Conservation (phyloP, 2,329 filamentous ascomycete genomes). For the Hymenoscyphus salicellus region DNA sequence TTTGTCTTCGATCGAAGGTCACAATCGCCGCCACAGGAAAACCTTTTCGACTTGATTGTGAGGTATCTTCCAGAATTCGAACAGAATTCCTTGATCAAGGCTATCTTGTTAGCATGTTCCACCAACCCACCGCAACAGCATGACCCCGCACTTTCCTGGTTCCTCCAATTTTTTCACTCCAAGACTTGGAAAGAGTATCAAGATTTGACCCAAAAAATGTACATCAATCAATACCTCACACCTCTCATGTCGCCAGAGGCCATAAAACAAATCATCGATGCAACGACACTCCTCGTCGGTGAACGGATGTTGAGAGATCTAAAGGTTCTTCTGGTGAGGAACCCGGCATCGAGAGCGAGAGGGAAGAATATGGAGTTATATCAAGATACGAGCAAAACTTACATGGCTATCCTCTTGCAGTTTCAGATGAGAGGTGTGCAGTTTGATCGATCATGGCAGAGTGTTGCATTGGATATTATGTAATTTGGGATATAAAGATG, state of each 20-base stretch:
- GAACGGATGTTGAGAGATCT: constrained; percentile 16
- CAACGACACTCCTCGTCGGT: constrained; percentile 15
- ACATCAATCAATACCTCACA: constrained; percentile 12
- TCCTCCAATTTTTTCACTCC: constrained; percentile 16
- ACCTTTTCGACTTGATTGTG: constrained; percentile 18
- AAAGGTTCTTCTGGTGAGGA: constrained; percentile 8
- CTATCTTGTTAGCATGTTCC: constrained; percentile 18
- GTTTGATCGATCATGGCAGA: constrained; percentile 18
- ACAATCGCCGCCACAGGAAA: constrained; percentile 8
- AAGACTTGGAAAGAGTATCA: constrained; percentile 16
- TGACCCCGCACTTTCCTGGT: constrained; percentile 17
- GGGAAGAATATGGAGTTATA: constrained; percentile 5
- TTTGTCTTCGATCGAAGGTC: constrained; percentile 18
- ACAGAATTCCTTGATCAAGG: constrained; percentile 14
- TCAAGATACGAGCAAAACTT: constrained; percentile 6
- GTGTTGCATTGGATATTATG: constrained; percentile 11
- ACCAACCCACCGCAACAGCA: constrained; percentile 9
- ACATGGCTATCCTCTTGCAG: constrained; percentile 19
- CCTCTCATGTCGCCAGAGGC: constrained; percentile 15
- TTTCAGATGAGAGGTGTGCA: constrained; percentile 13
- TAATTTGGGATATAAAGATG: not conserved
- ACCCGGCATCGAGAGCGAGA: not conserved
- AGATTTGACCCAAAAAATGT: constrained; percentile 6
- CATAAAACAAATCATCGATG: constrained; percentile 15
- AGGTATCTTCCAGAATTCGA: constrained; percentile 7